Base-by-base conservation (phyloP, 768 basidiomycete genomes). In the Ramaria rubella region DNA sequence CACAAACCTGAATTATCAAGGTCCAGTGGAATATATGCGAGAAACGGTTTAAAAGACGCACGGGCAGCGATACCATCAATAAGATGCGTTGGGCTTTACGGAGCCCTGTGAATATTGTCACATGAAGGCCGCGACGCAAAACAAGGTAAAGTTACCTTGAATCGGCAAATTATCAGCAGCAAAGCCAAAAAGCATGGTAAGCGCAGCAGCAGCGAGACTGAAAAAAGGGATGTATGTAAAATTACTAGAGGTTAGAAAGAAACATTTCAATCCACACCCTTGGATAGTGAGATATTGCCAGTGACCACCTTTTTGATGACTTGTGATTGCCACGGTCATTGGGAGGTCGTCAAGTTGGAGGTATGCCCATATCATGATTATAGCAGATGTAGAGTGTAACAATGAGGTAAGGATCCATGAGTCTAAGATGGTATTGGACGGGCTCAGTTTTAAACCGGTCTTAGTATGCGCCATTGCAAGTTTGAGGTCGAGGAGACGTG, bases 281-380 rank as follows among this genome's bases (percentile, higher is more conserved):
- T 88, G 82, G 61, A 90, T 86, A 0, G 90, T 93, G 53, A 92
- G 71, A 64, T 80, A 92, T 66, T 85, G 85, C 46, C 76, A 78
- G 61, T 82, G 81, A 0, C 87, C 87, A 1, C 86, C 85, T 60
- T 77, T 27, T 19, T 48, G 46, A 17, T 48, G n/a, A 24, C n/a
- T 26, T 2, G 27, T 27, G 17, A 17, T 17, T 15, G 46, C 29
- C 23, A 24, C 12, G 15, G 23, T 27, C 8, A 48, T 26, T n/a
- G n/a, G n/a, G 24, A 48, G 23, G 46, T 19, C 27, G 21, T 26
- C 23, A 7, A 48, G 46, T n/a, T 48, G 46, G 46, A 5, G 17
- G 24, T 48, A 48, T 26, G 23, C 46, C 46, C 46, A 48, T 27
- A 48, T 11, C 46, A 48, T 48, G 17, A 48, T n/a, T 15, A 26